Evolutionary conservation across 805 yeast species (phyloP), one percentile per base, ranked within the genome.

Genomic region (Wickerhamiella parazyma): DNA sequence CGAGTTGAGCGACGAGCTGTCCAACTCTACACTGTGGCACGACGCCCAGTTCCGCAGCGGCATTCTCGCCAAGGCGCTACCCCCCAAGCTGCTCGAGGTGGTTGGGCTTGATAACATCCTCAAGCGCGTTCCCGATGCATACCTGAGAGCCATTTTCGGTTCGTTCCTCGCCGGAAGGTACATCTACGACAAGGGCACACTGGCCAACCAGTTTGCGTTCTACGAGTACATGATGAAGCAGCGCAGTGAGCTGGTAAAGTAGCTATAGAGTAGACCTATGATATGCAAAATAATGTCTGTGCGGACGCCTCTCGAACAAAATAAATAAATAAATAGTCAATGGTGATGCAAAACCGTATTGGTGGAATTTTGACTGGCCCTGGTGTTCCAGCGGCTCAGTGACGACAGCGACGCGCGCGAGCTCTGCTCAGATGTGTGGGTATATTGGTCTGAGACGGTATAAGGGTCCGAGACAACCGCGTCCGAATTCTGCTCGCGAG

Each of bases 91-190:
- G 52, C 68, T 80, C 42, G 61, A 72, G 33, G 71, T 75, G 55
- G 68, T 78, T 35, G 70, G 76, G 6, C 72, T 84, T 45, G 80
- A 77, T 8, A 64, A 66, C 45, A 76, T 89, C 33, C 67, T 89
- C 53, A 55, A 65, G 36, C 75, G 91, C 55, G 91, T 89, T 31
- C 98, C 98, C 16, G 82, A 72, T 46, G 73, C 93, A 42, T 91
- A 89, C 61, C 69, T 89, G 59, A 78, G 76, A 57, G 94, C 95
- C 3, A 74, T 89, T 53, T 82, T 89, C 57, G 93, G 94, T 36
- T 80, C 91, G 28, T 79, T 76, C 57, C 69, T 86, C 54, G 86
- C 94, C 9, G 80, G 94, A 38, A 71, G 80, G 38, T 86, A 81
- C 62, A 93, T 86, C 44, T 86, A 86, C 63, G 69, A 80, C 21